phyloP scores from a whole-genome alignment of 2,329 filamentous ascomycete genomes.

The Penicillium sp. region DNA sequence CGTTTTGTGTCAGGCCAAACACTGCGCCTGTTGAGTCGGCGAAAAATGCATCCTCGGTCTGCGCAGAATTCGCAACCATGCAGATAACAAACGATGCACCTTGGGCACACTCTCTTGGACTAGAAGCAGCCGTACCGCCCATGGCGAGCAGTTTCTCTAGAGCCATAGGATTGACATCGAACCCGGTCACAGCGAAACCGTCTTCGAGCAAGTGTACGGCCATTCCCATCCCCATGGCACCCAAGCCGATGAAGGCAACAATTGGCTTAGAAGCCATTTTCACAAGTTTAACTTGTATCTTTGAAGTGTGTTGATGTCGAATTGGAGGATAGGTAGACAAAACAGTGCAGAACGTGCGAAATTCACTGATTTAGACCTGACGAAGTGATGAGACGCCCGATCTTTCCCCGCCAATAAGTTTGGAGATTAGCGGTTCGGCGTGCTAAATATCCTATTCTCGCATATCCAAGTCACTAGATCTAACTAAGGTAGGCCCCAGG shows the following conservation, averaged over 20 bases:
- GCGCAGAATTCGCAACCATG: constrained; percentile 29
- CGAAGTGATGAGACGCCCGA: not conserved
- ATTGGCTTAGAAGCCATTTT: constrained; percentile 21
- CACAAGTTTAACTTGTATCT: not conserved
- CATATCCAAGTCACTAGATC: not conserved
- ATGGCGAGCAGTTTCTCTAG: constrained; percentile 32
- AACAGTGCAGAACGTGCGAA: not conserved
- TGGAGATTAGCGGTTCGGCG: not conserved
- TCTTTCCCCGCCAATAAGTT: not conserved
- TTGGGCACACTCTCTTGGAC: constrained; percentile 31
- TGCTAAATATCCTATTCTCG: not conserved
- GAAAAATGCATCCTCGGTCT: no score
- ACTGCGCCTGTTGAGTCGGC: constrained; percentile 27
- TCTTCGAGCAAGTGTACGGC: constrained; percentile 36
- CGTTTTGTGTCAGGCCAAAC: constrained; percentile 25
- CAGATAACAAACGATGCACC: constrained; percentile 35
- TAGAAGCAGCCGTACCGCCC: constrained; percentile 26
- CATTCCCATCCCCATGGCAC: constrained; percentile 45
- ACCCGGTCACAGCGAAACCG: constrained; percentile 23
- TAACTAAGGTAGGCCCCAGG: not conserved
- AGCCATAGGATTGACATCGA: constrained; percentile 24
- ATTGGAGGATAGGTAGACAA: not conserved
- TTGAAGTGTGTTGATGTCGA: not conserved
- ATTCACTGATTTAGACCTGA: not conserved
- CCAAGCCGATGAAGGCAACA: constrained; percentile 40